Evolutionary conservation across 2,329 filamentous ascomycete species (phyloP).

Genomic region (Sporothrix humicola): DNA sequence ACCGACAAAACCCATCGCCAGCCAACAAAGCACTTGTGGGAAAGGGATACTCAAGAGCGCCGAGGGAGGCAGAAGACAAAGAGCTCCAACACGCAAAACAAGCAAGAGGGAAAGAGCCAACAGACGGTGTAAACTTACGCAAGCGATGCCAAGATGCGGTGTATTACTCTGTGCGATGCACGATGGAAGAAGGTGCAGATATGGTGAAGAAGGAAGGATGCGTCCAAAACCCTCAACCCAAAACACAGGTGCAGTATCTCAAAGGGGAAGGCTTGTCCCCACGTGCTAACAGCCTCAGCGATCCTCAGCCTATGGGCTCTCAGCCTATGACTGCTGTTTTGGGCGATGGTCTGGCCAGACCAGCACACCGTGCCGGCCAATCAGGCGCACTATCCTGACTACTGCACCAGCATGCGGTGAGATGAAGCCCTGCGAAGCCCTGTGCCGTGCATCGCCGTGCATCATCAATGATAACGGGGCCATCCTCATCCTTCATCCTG

Average conservation of each 20-base stretch:
- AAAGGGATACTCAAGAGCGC: constrained; percentile 6
- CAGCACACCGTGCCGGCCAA: constrained; percentile 17
- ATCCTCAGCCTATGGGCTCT: constrained; percentile 16
- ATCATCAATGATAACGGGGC: background rate
- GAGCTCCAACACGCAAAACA: background rate
- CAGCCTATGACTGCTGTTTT: constrained; percentile 11
- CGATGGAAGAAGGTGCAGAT: background rate
- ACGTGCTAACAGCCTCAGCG: constrained; percentile 25
- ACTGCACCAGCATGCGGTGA: constrained; percentile 3
- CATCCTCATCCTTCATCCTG: constrained; percentile 14
- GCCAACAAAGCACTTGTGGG: background rate
- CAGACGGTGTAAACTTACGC: background rate
- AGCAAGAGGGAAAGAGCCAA: background rate
- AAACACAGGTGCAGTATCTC: constrained; percentile 23
- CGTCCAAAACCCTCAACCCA: constrained; percentile 12
- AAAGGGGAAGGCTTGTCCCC: constrained; percentile 17
- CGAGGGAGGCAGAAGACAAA: background rate
- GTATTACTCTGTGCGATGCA: background rate
- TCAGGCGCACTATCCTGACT: constrained; percentile 8
- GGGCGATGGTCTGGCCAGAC: constrained; percentile 17
- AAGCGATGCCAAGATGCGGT: background rate
- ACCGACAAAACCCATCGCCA: background rate
- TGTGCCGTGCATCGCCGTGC: constrained; percentile 14
- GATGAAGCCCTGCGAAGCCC: constrained; percentile 3
- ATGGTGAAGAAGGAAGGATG: background rate